Evolutionary conservation across 345 rosid species (phyloP), one percentile per base, ranked within the genome.

Genomic region (Eucalyptus decipiens): DNA sequence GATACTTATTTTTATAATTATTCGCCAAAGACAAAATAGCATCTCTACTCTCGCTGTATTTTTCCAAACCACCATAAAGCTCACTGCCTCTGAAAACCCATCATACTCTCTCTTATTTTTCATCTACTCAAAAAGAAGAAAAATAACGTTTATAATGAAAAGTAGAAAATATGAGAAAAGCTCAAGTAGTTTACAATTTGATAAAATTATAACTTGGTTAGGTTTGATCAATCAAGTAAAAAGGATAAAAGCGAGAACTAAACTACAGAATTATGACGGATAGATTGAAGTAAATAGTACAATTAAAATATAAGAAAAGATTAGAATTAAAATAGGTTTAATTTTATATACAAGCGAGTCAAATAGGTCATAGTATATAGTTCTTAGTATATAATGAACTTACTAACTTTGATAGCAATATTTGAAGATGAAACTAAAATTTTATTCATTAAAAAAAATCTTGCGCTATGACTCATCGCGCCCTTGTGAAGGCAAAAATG

Each of bases 1-100:
- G 0, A 4, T 14, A 62, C 17, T 13, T 62, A 12, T 62, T 30
- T 28, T 0, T 30, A 28, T 13, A 62, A 0, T 30, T 62, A 62
- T 62, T 62, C 17, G 0, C 18, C 17, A 62, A 30, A 62, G 32
- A 30, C 72, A 30, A 62, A 13, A 62, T 62, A 30, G 18, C 72
- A 62, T 62, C 72, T 6, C 72, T 30, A 30, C 72, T 4, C 72
- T 62, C 18, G 30, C 72, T 17, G 32, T 13, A 28, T 62, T 28
- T 0, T 3, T 28, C 34, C 9, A 28, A 60, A 13, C 17, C 69
- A 62, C 34, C 3, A 0, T 28, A 62, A 12, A 62, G 69, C 69
- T 0, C 32, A 0, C 32, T 0, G 32, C 72, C 69, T 11, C 67
- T 28, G 4, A 8, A 62, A 62, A 62, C 72, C 9, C 5, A 62